phyloP scores from a whole-genome alignment of 352 stramenopile species.

The Pythium grandisporangium region DNA sequence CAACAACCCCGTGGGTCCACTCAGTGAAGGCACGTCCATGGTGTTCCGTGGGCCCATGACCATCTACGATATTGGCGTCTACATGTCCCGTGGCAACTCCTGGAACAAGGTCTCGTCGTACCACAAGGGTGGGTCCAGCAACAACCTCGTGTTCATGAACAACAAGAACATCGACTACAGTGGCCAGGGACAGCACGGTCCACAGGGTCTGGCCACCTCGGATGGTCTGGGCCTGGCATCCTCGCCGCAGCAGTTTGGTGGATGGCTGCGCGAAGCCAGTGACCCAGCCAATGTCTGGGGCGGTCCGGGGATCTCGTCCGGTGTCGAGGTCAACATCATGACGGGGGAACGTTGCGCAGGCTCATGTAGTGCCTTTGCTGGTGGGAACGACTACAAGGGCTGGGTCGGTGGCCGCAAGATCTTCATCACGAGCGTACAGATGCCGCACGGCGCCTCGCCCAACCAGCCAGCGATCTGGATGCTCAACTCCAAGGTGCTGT shows the following conservation, averaged over 20 bases:
- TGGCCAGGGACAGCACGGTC: conserved; percentile 13
- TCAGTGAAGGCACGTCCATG: conserved; percentile 46
- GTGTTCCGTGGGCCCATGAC: conserved; percentile 51
- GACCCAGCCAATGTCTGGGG: conserved; percentile 17
- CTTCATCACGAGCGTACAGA: conserved; percentile 53
- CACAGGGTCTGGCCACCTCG: conserved; percentile 36
- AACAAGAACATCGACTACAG: conserved; percentile 66
- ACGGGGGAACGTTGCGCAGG: conserved; percentile 23
- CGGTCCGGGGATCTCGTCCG: conserved; percentile 35
- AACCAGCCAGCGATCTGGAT: conserved; percentile 54
- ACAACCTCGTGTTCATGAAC: conserved; percentile 68
- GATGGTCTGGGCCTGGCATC: conserved; percentile 23
- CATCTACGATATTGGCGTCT: conserved; percentile 59
- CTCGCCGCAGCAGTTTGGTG: conserved; percentile 22
- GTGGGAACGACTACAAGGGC: conserved; percentile 36
- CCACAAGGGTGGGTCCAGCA: conserved; percentile 13
- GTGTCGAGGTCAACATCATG: conserved; percentile 64
- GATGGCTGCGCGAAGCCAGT: conserved; percentile 31
- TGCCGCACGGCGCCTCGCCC: conserved; percentile 19
- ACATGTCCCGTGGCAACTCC: background rate
- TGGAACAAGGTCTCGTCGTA: conserved; percentile 51
- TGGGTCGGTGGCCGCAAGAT: conserved; percentile 55
- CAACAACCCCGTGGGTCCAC: conserved; percentile 18
- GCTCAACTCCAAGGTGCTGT: conserved; percentile 42
- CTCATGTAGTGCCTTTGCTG: conserved; percentile 24